Base-by-base conservation (phyloP, 768 basidiomycete genomes). In the Xanthoconium purpureum region DNA sequence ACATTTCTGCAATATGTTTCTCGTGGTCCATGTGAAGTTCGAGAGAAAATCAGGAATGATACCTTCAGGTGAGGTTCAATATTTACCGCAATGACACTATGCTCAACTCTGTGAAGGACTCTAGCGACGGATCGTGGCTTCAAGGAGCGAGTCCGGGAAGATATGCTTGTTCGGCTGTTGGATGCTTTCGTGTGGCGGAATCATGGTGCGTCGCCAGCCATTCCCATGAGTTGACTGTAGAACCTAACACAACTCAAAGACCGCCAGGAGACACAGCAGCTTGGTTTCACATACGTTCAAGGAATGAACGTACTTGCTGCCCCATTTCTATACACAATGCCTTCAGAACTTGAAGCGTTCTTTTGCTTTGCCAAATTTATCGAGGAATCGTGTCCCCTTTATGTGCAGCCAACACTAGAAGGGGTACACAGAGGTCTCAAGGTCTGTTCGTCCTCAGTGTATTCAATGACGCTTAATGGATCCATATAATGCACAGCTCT, bases 271-370 rank as follows among this genome's bases (percentile, higher is more conserved):
- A 78, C 77, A 1, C 83, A 89, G n/a, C 85, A 85, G 55, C 80
- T 92, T 40, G 91, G 84, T 10, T 97, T 98, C 73, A 94, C 91
- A 32, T 99, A 98, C 65, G 95, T 99, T 10, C 96, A 99, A 74
- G 97, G 97, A 32, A 98, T 97, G 94, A 99, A 99, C 70, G 97
- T 98, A 47, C 85, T 99, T 36, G 94, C 95, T 20, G 97, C 97
- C 3, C 97, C 97, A 0, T 99, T 98, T 72, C 80, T 99, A 30
- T 99, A 97, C 68, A 93, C 91, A 12, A 91, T 98, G 85, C 95
- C 97, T 7, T 94, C 94, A 11, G 94, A 99, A 71, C 74, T 98
- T n/a, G 97, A 99, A 72, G 97, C 97, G 1, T 99, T 98, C 73
- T 94, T 88, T 59, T 97, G 93, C 73, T 98, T 99, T 67, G 83